Evolutionary conservation across 2,329 filamentous ascomycete genomes (phyloP).

Genomic region (Trichoderma oligosporum): DNA sequence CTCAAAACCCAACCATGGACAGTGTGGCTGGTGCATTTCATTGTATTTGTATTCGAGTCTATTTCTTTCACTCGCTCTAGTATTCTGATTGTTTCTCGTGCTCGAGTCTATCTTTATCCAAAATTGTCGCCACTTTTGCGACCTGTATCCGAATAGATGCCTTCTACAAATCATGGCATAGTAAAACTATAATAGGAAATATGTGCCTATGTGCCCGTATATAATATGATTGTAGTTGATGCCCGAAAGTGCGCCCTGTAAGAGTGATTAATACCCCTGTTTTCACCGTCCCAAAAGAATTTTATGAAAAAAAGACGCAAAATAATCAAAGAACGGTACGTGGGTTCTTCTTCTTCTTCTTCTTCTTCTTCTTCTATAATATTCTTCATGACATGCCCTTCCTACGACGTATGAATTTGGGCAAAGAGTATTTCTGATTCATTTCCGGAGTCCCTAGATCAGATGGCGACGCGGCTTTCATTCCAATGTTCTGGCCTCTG

Average conservation of each 20-base stretch:
- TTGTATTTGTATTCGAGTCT: not conserved
- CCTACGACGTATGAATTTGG: conserved; percentile 16
- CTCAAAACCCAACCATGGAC: not conserved
- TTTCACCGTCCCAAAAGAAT: not conserved
- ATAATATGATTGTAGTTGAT: not conserved
- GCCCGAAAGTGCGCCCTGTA: not conserved
- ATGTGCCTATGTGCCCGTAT: not conserved
- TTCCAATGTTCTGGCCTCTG: conserved; percentile 6
- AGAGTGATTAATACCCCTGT: not conserved
- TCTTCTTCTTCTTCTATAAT: not conserved
- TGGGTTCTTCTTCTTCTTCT: too few species aligned
- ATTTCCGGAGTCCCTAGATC: conserved; percentile 3
- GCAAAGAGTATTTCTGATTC: not conserved
- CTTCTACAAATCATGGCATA: not conserved
- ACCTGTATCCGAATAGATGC: not conserved
- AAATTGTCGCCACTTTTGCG: not conserved
- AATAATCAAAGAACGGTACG: not conserved
- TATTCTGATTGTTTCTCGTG: not conserved
- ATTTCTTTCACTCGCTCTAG: not conserved
- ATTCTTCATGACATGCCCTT: conserved; percentile 9
- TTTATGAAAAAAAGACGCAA: not conserved
- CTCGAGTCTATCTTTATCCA: not conserved
- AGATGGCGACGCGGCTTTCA: not conserved
- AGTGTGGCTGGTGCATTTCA: not conserved
- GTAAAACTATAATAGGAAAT: not conserved